Conservation (phyloP, 345 rosid genomes). For the Moringa oleifera region DNA sequence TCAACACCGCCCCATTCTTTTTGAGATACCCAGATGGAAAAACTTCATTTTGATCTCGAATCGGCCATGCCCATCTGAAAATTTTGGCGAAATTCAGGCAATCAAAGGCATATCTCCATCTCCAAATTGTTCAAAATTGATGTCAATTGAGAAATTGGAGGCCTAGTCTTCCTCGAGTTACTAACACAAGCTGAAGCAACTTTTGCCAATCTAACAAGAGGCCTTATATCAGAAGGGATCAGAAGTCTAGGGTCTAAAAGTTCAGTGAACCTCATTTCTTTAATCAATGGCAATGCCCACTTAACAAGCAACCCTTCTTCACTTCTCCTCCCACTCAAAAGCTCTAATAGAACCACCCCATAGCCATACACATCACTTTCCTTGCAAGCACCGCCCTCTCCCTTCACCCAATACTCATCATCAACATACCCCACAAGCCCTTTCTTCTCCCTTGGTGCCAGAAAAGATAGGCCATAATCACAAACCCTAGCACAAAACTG, state of each 20-base stretch:
- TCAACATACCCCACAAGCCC: conserved; percentile 52
- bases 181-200: conserved; percentile 83
- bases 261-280: conserved; percentile 48
- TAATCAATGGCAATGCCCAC: conserved; percentile 82
- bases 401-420: conserved; percentile 45
- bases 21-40: too few species aligned
- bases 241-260: conserved; percentile 54
- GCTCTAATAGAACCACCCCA: conserved; percentile 77
- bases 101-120: conserved; percentile 19
- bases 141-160: conserved; percentile 51
- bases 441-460: conserved; percentile 46
- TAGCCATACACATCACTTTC: conserved; percentile 76
- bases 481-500: conserved; percentile 43
- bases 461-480: conserved; percentile 65
- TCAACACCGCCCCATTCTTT: too few species aligned
- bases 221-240: conserved; percentile 38
- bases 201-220: conserved; percentile 59
- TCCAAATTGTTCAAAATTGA: conserved; percentile 68
- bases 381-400: conserved; percentile 36
- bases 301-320: conserved; percentile 59
- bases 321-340: conserved; percentile 67
- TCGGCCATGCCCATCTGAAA: neutral
- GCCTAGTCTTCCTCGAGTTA: conserved; percentile 65
- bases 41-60: too few species aligned
- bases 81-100: conserved; percentile 3